Evolutionary conservation across 2,329 filamentous ascomycete genomes (phyloP), one percentile per base, ranked within the genome.

Genomic region (Fusarium drepaniforme): DNA sequence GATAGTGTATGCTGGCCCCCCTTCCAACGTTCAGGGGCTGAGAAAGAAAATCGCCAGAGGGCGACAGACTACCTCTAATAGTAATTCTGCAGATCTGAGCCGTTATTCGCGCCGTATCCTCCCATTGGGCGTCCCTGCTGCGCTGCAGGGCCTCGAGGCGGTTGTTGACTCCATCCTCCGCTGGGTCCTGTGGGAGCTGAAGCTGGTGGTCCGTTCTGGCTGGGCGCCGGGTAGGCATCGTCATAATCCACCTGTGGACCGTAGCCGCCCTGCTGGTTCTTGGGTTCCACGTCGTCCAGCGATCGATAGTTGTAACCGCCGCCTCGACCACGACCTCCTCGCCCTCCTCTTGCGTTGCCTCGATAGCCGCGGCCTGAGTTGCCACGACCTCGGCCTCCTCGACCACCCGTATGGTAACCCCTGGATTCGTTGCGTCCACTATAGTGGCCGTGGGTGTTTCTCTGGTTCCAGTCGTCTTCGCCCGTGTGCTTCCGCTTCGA

Each of bases 261-360:
- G 57, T 83, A 85, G 12, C 84, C 85, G 35, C 83, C 83, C 40
- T 86, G 84, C 69, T 84, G 84, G 53, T 87, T 86, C 58, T 84
- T 84, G 51, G 85, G 83, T 30, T 87, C 88, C 33, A 91, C 86
- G 75, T 94, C 93, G 80, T 94, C 93, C 3, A 94, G 86, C 3
- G 92, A 94, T 67, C 89, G 88, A 80, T 94, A 94, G 71, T 87
- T 85, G 67, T 85, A 84, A 30, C 87, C 86, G 25, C 88, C 87
- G 30, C 86, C 83, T 57, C 88, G 84, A 13, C 88, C 86, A 57
- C 88, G 81, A 7, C 85, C 84, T 21, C 83, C 81, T 40, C 80
- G 80, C 33, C 86, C 84, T 85, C 58, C 85, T 80, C 56, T 85
- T 79, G 60, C 84, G 78, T 49, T 84, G 80, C 64, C 71, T 21